Evolutionary conservation across 2,329 filamentous ascomycete genomes (phyloP), one percentile per base, ranked within the genome.

Genomic region (Botryotinia narcissicola): DNA sequence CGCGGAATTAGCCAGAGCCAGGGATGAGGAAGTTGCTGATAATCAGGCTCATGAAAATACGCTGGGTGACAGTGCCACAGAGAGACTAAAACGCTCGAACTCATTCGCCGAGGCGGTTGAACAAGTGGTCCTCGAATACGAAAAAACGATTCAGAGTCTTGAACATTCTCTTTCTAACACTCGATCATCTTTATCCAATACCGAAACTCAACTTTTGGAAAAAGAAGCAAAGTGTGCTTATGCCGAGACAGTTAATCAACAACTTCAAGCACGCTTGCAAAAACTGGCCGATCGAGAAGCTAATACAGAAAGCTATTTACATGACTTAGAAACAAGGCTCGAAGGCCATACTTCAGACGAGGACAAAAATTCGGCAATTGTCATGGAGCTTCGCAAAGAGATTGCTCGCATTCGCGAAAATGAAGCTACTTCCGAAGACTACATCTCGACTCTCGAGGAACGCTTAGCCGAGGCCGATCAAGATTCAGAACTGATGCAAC

Each of bases 101-200:
- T 97, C 93, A 0, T 98, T 99, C 81, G 95, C 95, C 1, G 92
- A 97, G 81, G 95, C 95, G 42, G 95, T 99, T 32, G 96, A 99
- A 80, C 93, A 97, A 80, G 94, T 99, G 35, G 94, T 99, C 4
- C 85, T 98, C 67, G 96, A 99, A 83, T 99, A 99, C 81, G 97
- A 99, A 82, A 98, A 97, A 86, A 99, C 97, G 0, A 99, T 99
- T 68, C 95, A 98, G 81, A 92, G 90, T 71, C 87, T 99, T 25
- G 96, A 99, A 82, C 91, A 94, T 69, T 98, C 95, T 2, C 88
- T 99, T 22, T 95, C 95, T 0, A 96, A 90, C 79, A 98, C 96
- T 1, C 89, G 96, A 73, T 87, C 92, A 48, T 94, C 93, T 0
- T 86, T 99, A 42, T 92, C 96, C 18, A 91, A 86, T 76, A 95